Base-by-base conservation (phyloP, 1,284 basidiomycete species). In the Papiliotrema laurentii region DNA sequence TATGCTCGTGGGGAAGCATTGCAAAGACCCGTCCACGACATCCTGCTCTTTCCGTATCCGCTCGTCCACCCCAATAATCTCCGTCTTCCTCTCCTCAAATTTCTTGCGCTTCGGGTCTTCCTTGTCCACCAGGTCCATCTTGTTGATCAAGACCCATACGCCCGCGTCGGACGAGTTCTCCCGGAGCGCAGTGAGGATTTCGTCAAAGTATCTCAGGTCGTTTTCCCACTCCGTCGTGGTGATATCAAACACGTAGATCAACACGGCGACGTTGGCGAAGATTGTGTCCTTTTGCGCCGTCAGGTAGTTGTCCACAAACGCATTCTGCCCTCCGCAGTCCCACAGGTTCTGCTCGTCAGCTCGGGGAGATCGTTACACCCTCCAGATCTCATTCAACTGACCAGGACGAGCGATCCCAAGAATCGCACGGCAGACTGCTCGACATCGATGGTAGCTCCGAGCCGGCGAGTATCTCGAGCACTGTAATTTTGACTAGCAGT, bases 221-320 rank as follows among this genome's bases (percentile, higher is more conserved):
- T 69, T 61, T 43, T 78, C 76, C 77, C 77, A 78, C 51, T 78
- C 78, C 66, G 86, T 85, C 16, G 66, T 66, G 61, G 89, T 88
- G 39, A 94, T 84, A 69, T 98, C 94, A 56, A 98, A 97, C 9
- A 98, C 96, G 73, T 98, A 98, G 65, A 98, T 97, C 68, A 98
- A 81, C 35, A 97, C 90, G 11, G 91, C 92, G 49, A 97, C 94
- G 63, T 93, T 86, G 61, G 87, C 84, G 76, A 98, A 99, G 59
- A 97, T 92, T 37, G 89, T 92, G 28, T 85, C 81, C 55, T 88
- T 85, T 69, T 97, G 90, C 0, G 86, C 83, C 33, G 85, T 84
- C 55, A 97, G 84, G 74, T 97, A 98, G 41, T 86, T 88, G 72
- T 96, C 92, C 83, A 97, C 92, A 79, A 97, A 98, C 14, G 89